phyloP scores from a whole-genome alignment of 345 rosid genomes.

The Clarkia xantiana region DNA sequence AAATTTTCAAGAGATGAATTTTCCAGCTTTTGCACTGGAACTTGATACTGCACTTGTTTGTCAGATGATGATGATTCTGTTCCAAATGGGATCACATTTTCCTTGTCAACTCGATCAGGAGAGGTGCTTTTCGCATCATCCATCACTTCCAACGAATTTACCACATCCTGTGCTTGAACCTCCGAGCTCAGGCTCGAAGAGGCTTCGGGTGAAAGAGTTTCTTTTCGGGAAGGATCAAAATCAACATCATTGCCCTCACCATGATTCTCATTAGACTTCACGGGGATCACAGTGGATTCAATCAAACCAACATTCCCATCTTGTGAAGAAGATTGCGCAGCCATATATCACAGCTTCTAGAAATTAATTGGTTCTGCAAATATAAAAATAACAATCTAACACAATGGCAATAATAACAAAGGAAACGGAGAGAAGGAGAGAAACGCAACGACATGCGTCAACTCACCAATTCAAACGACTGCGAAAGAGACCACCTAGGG shows the following conservation, averaged over 20 bases:
- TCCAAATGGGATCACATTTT: slow-evolving; percentile 17
- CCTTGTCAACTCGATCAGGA: slow-evolving; percentile 22
- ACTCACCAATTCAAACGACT: no score
- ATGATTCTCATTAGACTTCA: slow-evolving; percentile 26
- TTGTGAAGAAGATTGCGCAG: slow-evolving; percentile 10
- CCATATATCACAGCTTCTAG: slow-evolving; percentile 10
- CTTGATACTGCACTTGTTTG: no score
- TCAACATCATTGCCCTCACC: slow-evolving; percentile 61
- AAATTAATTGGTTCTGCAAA: no score
- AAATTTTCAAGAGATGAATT: not conserved
- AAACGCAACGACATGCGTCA: no score
- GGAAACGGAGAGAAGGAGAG: no score
- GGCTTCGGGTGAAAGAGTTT: slow-evolving; percentile 52
- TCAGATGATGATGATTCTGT: no score
- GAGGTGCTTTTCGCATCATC: slow-evolving; percentile 10
- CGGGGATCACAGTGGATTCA: slow-evolving; percentile 6
- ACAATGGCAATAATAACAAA: no score
- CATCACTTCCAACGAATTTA: slow-evolving; percentile 9
- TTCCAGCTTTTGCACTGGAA: no score
- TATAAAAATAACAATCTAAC: no score
- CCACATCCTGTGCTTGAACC: slow-evolving; percentile 34
- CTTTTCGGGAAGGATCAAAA: slow-evolving; percentile 75
- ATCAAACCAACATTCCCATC: slow-evolving; percentile 8
- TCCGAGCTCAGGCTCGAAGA: slow-evolving; percentile 90
- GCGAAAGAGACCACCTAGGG: no score